Conservation (phyloP, 192 early-diverging fungal species). For the Coemansia pectinata region DNA sequence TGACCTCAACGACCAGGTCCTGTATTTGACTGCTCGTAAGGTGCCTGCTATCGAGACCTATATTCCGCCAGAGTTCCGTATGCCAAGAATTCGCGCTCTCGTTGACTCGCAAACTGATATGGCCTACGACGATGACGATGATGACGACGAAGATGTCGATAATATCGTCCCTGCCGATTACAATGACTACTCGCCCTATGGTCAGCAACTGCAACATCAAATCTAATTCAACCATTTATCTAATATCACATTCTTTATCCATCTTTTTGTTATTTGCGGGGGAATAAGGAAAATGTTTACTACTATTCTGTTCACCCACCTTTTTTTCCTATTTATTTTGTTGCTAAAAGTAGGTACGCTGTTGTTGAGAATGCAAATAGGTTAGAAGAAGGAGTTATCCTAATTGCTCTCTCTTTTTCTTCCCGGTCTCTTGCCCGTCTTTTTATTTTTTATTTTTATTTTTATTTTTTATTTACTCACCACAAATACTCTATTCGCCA, state of each 20-base stretch:
- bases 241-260: neutral
- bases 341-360: neutral
- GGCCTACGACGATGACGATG: slow-evolving; percentile 41
- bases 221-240: neutral
- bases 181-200: slow-evolving; percentile 5
- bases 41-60: slow-evolving; percentile 73
- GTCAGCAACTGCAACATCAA: slow-evolving; percentile 6
- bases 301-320: neutral
- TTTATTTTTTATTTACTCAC: neutral
- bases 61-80: slow-evolving; percentile 66
- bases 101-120: slow-evolving; percentile 54
- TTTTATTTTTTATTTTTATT: neutral
- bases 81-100: slow-evolving; percentile 46
- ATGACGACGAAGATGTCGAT: slow-evolving; percentile 13
- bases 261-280: too few species aligned
- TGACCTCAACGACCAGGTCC: slow-evolving; percentile 58
- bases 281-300: neutral
- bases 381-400: neutral
- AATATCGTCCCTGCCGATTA: slow-evolving; percentile 11
- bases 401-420: neutral
- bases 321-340: neutral
- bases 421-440: neutral
- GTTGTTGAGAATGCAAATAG: neutral
- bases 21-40: slow-evolving; percentile 63
- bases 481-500: too few species aligned